Conservation (phyloP, 306 rosid genomes). For the Clitoria ternatea region DNA sequence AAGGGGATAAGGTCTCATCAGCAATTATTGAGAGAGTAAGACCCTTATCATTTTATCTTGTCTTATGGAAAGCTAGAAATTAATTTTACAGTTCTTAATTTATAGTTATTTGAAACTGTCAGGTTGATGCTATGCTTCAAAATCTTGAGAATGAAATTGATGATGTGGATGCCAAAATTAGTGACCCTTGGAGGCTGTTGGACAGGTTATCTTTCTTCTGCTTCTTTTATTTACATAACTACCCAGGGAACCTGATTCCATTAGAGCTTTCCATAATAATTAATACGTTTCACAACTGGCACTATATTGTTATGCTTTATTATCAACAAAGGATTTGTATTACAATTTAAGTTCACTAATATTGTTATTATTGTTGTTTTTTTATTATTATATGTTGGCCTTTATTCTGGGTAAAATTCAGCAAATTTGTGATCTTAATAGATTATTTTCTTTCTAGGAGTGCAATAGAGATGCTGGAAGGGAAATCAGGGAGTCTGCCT, state of each 20-base stretch:
- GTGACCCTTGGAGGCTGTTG: constrained; percentile 75
- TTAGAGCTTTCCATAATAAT: background rate
- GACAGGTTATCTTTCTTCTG: constrained; percentile 53
- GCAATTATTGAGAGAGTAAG: constrained; percentile 78
- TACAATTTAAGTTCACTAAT: background rate
- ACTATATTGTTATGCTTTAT: background rate
- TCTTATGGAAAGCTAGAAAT: background rate
- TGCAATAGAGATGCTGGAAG: too few species aligned
- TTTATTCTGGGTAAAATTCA: too few species aligned
- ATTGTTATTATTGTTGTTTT: too few species aligned
- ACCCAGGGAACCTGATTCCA: background rate
- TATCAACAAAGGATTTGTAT: background rate
- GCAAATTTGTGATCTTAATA: too few species aligned
- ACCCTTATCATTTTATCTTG: background rate
- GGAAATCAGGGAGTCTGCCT: too few species aligned
- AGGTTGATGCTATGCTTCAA: constrained; percentile 96
- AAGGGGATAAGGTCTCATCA: constrained; percentile 68
- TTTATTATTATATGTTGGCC: too few species aligned
- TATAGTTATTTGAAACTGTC: constrained; percentile 26
- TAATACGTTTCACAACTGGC: background rate
- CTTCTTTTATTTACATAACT: background rate
- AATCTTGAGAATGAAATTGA: constrained; percentile 95
- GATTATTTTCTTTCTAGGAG: too few species aligned
- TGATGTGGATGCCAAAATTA: constrained; percentile 92
- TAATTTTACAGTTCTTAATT: background rate